Evolutionary conservation across 2,329 filamentous ascomycete genomes (phyloP).

Genomic region (Talaromyces sp.): DNA sequence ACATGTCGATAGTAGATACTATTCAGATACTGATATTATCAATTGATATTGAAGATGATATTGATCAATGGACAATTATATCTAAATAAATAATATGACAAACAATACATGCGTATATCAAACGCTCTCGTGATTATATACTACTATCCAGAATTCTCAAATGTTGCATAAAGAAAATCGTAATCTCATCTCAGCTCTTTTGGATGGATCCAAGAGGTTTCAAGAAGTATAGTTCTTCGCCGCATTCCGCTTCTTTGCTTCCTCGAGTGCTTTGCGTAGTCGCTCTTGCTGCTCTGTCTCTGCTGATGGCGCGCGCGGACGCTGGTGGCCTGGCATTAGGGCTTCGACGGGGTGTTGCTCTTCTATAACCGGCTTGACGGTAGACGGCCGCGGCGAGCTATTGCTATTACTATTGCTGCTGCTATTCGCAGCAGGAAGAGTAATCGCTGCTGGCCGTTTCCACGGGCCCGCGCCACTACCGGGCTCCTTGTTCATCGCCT

Average conservation of each 20-base stretch:
- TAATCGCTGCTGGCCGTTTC: constrained; percentile 12
- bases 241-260: constrained; percentile 51
- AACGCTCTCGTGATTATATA: neutral
- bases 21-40: too few species aligned
- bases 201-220: neutral
- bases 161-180: neutral
- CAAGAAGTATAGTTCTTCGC: constrained; percentile 20
- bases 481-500: constrained; percentile 26
- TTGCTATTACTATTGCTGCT: neutral
- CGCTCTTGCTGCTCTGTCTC: constrained; percentile 43
- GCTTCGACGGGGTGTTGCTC: constrained; percentile 8
- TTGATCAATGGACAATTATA: neutral
- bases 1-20: too few species aligned
- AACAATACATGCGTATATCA: neutral
- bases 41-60: neutral
- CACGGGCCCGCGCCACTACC: constrained; percentile 16
- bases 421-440: constrained; percentile 1
- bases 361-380: neutral
- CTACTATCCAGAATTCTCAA: neutral
- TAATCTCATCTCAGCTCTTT: neutral
- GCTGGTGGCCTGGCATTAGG: constrained; percentile 14
- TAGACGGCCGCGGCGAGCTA: neutral
- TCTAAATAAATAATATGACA: neutral
- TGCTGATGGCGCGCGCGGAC: constrained; percentile 19
- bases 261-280: constrained; percentile 47